phyloP scores from a whole-genome alignment of 2,329 filamentous ascomycete genomes.

The Thermothelomyces thermophilus region DNA sequence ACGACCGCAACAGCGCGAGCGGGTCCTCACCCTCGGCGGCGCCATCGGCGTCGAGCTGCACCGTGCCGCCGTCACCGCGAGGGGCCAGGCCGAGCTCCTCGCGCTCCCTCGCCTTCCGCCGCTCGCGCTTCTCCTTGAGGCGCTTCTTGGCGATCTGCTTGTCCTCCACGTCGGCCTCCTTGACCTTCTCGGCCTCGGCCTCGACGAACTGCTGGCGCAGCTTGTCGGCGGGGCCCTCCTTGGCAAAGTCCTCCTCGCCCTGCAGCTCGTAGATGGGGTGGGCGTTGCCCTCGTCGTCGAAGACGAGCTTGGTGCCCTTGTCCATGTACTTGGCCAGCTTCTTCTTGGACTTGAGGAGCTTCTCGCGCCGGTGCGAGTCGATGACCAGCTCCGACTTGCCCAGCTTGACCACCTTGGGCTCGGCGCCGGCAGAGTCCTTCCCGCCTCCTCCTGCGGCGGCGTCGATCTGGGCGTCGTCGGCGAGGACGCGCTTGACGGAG shows the following conservation, averaged over 20 bases:
- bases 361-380: constrained; percentile 92
- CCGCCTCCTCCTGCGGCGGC: constrained; percentile 41
- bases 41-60: constrained; percentile 31
- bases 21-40: constrained; percentile 46
- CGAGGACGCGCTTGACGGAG: constrained; percentile 80
- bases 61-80: constrained; percentile 20
- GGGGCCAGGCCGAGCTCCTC: constrained; percentile 29
- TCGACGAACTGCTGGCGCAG: constrained; percentile 75
- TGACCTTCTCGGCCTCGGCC: constrained; percentile 64
- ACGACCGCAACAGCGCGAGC: constrained; percentile 50
- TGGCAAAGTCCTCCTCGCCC: constrained; percentile 72
- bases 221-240: constrained; percentile 65
- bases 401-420: constrained; percentile 56
- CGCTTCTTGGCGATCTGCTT: constrained; percentile 75
- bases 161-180: constrained; percentile 71
- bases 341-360: constrained; percentile 92
- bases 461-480: constrained; percentile 55
- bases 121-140: constrained; percentile 67
- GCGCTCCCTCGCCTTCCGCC: constrained; percentile 59
- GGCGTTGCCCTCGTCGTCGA: constrained; percentile 83
- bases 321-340: constrained; percentile 87
- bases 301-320: constrained; percentile 76
- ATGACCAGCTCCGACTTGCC: constrained; percentile 70
- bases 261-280: constrained; percentile 85
- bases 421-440: constrained; percentile 29